Conservation (phyloP, 805 yeast genomes). For the Metschnikowia koreensis region DNA sequence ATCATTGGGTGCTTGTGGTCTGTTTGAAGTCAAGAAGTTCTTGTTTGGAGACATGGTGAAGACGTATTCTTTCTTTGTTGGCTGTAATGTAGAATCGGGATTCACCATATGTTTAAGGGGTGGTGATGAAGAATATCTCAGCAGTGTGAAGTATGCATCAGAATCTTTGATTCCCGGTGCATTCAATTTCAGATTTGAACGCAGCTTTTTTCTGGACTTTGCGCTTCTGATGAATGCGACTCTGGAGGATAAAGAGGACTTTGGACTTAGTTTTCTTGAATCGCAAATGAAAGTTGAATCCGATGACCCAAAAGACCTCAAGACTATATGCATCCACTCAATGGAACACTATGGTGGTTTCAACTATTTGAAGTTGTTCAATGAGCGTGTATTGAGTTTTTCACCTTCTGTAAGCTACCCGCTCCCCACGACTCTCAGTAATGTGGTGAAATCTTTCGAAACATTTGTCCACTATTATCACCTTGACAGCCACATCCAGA, state of each 20-base stretch:
- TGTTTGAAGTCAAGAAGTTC: constrained; percentile 69
- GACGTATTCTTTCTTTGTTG: constrained; percentile 76
- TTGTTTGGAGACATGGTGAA: constrained; percentile 55
- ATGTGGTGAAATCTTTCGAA: constrained; percentile 53
- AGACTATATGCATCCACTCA: constrained; percentile 18
- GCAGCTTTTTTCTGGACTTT: constrained; percentile 14
- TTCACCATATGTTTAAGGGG: constrained; percentile 89
- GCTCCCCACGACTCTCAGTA: constrained; percentile 59
- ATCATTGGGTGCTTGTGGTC: constrained; percentile 67
- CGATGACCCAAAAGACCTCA: constrained; percentile 16
- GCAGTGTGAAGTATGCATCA: constrained; percentile 70
- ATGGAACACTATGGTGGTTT: constrained; percentile 33
- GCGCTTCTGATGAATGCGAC: constrained; percentile 5
- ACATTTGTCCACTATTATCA: constrained; percentile 25
- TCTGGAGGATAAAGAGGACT: neutral
- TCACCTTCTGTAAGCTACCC: constrained; percentile 83
- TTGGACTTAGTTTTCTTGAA: constrained; percentile 8
- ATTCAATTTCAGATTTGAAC: constrained; percentile 79
- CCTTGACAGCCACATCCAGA: constrained; percentile 23
- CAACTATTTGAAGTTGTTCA: constrained; percentile 37
- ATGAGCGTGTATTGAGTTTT: constrained; percentile 62
- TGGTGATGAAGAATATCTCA: constrained; percentile 56
- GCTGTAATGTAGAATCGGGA: constrained; percentile 71
- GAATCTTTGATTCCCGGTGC: constrained; percentile 78
- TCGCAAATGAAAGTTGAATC: constrained; percentile 2